These are phyloP conservation scores for Entomortierella lignicola DNA, from an alignment of 192 early-diverging fungal species.

Conservation along the genomic window DNA sequence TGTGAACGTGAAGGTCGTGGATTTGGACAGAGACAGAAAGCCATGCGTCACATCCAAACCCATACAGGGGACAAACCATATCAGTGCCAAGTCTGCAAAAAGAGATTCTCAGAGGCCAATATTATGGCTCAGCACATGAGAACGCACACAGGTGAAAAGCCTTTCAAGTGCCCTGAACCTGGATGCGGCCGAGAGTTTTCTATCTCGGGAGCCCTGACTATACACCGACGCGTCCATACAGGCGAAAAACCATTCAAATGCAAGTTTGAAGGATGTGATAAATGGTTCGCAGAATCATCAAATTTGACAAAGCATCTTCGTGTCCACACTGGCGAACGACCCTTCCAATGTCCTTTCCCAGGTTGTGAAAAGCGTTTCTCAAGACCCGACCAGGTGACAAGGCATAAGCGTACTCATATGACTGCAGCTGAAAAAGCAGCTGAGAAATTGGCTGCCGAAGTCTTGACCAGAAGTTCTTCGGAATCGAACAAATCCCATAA, in stretches of 20 bases:
- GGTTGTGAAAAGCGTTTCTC: constrained; percentile 64
- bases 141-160: constrained; percentile 82
- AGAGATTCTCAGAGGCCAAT: constrained; percentile 81
- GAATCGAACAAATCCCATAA: constrained; percentile 7
- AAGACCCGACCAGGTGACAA: constrained; percentile 61
- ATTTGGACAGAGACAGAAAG: constrained; percentile 68
- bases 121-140: constrained; percentile 84
- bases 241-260: constrained; percentile 68
- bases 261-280: constrained; percentile 64
- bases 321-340: constrained; percentile 76
- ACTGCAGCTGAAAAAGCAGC: constrained; percentile 44
- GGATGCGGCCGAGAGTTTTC: constrained; percentile 77
- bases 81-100: constrained; percentile 61
- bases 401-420: constrained; percentile 41
- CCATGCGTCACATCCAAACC: constrained; percentile 87
- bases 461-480: not conserved
- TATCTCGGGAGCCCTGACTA: constrained; percentile 74
- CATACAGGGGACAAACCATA: constrained; percentile 74
- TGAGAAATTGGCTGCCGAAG: constrained; percentile 19
- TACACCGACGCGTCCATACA: constrained; percentile 76
- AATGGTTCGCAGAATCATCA: constrained; percentile 66
- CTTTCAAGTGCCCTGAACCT: constrained; percentile 72
- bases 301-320: constrained; percentile 70
- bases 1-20: constrained; percentile 62
- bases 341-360: constrained; percentile 69